Base-by-base conservation (phyloP, 2,329 filamentous ascomycete genomes). In the Xylariaceae sp. region DNA sequence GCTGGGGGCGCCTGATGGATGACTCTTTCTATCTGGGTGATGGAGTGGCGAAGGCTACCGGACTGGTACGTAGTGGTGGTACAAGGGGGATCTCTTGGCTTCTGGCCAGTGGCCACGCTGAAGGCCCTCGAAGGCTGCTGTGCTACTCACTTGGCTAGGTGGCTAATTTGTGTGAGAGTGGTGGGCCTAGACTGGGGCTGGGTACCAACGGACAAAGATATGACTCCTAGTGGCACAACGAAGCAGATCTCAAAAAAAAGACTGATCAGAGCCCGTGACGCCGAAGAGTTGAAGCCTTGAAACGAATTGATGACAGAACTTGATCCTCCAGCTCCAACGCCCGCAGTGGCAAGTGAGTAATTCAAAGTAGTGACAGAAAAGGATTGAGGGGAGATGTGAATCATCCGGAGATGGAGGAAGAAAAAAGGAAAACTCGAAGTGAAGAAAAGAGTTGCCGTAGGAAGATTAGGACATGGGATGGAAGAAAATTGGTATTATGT, bases 11-110 rank as follows among this genome's bases (percentile, higher is more conserved):
- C 46, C 48, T 46, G 50, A 50, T 47, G 44, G 56, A 61, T 61
- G 57, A 60, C 57, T 60, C 58, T 59, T n/a, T n/a, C n/a, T 59
- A 47, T 50, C 47, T 46, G 37, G n/a, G 43, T 50, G 44, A 49
- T 47, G 54, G 54, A 53, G 58, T 61, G 58, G 58, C 58, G 55
- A 60, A 57, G 58, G 48, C 51, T 38, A 41, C 47, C 54, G 51
- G 52, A 51, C 48, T 48, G 48, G 50, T 51, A n/a, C 44, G 52
- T 49, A 44, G 50, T 43, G 34, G 33, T 35, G 36, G 34, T 40
- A 43, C 36, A 36, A 24, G 21, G 11, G 21, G 11, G 21, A 24
- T 6, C 7, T 11, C 21, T 24, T 6, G 21, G n/a, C n/a, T n/a
- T n/a, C n/a, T n/a, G n/a, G n/a, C n/a, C n/a, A n/a, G n/a, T n/a